Base-by-base conservation (phyloP, 1,284 basidiomycete genomes). In the Ustilago loliicola region DNA sequence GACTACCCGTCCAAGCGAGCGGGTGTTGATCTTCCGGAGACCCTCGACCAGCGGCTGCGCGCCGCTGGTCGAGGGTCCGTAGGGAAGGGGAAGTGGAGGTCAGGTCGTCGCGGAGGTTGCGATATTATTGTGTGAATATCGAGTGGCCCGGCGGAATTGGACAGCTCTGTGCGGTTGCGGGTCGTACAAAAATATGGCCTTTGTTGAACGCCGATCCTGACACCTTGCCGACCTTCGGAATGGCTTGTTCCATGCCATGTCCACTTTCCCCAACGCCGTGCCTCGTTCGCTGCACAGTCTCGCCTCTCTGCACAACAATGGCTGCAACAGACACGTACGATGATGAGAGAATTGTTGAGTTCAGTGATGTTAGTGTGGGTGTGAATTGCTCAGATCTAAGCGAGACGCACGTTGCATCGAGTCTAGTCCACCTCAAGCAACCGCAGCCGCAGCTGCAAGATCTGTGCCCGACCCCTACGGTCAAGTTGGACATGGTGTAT, bases 1-100 rank as follows among this genome's bases (percentile, higher is more conserved):
- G 38, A 40, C 38, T 40, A 40, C 17, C 11, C 17, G 11, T 13
- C 38, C 15, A 45, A 45, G 42, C 21, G 65, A 67, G 59, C 66
- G 66, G 66, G 38, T 61, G 59, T 48, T 34, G 59, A 61, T 45
- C 66, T 51, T 67, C 66, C 66, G 66, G n/a, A n/a, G n/a, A n/a
- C n/a, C n/a, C n/a, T n/a, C n/a, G n/a, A n/a, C n/a, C n/a, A n/a
- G n/a, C n/a, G n/a, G n/a, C n/a, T n/a, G n/a, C n/a, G n/a, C n/a
- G n/a, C n/a, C n/a, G n/a, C n/a, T n/a, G n/a, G n/a, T n/a, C n/a
- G n/a, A n/a, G n/a, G n/a, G n/a, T n/a, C n/a, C n/a, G n/a, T n/a
- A n/a, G n/a, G n/a, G n/a, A n/a, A n/a, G n/a, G n/a, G n/a, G n/a
- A n/a, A n/a, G n/a, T n/a, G n/a, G n/a, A n/a, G n/a, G n/a, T n/a